phyloP scores from a whole-genome alignment of 1,284 basidiomycete species.

The Fomitopsis schrenkii region DNA sequence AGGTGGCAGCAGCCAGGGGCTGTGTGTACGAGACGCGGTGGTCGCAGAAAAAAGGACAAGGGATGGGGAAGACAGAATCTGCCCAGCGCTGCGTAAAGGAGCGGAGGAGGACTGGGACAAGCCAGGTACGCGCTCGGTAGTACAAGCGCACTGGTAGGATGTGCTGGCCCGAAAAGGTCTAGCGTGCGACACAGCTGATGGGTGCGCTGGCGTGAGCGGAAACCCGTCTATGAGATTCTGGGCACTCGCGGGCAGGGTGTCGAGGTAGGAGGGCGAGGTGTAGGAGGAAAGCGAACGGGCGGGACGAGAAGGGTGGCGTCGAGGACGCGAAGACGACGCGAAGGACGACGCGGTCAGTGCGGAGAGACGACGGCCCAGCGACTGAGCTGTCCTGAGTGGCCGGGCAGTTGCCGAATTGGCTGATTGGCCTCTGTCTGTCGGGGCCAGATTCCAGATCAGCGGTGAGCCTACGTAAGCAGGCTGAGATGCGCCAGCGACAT shows the following conservation, averaged over 20 bases:
- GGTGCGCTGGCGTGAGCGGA: not conserved
- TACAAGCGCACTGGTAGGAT: not conserved
- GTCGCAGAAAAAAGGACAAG: not conserved
- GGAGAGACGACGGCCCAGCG: not conserved
- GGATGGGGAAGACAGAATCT: not conserved
- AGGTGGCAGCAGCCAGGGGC: not conserved
- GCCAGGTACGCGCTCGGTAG: not conserved
- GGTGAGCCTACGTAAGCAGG: not conserved
- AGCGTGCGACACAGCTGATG: not conserved
- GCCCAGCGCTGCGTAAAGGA: not conserved
- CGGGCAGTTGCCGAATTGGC: not conserved
- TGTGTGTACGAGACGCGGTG: not conserved
- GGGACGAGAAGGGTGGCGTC: not conserved
- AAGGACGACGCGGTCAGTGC: not conserved
- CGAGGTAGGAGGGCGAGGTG: not conserved
- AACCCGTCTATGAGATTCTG: not conserved
- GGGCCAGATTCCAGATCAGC: not conserved
- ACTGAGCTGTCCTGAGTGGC: not conserved
- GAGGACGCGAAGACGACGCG: not conserved
- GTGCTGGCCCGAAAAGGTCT: not conserved
- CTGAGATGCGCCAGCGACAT: not conserved
- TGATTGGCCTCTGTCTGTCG: not conserved
- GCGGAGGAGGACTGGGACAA: not conserved
- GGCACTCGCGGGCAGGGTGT: not conserved
- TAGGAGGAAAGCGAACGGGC: not conserved